phyloP scores from a whole-genome alignment of 345 rosid species.

The Boechera divaricarpa region DNA sequence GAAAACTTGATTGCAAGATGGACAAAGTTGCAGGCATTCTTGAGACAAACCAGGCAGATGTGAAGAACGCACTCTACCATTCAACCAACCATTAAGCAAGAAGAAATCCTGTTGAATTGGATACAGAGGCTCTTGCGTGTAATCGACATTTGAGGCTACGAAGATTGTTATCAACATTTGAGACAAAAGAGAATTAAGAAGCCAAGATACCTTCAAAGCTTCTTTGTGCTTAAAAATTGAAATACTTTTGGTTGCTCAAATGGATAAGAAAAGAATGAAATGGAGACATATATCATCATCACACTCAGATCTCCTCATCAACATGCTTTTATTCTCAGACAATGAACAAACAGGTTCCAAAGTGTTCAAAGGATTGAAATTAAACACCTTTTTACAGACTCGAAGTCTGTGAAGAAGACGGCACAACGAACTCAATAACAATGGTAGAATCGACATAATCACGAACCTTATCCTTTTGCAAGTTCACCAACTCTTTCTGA shows the following conservation, averaged over 20 bases:
- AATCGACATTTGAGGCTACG: too few species aligned
- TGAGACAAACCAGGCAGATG: background rate
- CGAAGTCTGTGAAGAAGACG: constrained; percentile 41
- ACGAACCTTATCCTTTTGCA: constrained; percentile 64
- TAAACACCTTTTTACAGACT: background rate
- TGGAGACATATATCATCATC: background rate
- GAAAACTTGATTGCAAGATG: background rate
- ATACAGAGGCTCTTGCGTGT: too few species aligned
- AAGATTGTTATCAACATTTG: too few species aligned
- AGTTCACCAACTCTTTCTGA: constrained; percentile 47
- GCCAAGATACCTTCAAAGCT: background rate
- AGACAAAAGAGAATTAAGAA: background rate
- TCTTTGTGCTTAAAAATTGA: background rate
- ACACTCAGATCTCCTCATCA: background rate
- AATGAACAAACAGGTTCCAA: background rate
- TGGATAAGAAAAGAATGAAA: background rate
- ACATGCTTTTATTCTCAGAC: background rate
- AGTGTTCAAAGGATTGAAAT: background rate
- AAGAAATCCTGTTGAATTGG: too few species aligned
- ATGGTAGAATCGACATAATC: constrained; percentile 63
- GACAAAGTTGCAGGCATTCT: background rate
- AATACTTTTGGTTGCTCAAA: background rate
- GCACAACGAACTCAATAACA: constrained; percentile 67
- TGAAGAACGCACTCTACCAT: background rate
- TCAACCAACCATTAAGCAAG: background rate